Conservation (phyloP, 768 basidiomycete genomes). For the Butyriboletus loyo region DNA sequence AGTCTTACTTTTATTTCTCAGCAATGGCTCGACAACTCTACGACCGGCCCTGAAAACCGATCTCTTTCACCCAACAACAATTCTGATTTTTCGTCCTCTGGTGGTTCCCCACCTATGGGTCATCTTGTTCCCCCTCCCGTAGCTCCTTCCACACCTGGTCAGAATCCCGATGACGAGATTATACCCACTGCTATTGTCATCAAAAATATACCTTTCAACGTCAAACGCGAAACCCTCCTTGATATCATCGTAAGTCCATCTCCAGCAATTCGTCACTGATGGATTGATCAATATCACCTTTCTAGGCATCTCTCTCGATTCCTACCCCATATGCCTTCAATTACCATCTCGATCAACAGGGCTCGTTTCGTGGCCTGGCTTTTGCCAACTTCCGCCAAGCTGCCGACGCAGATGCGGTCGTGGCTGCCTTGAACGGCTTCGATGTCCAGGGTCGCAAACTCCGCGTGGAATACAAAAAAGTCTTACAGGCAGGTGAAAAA, state of each 20-base stretch:
- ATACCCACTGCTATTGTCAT: slow-evolving; percentile 99
- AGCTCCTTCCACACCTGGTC: slow-evolving; percentile 48
- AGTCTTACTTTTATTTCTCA: slow-evolving; percentile 33
- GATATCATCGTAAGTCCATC: slow-evolving; percentile 82
- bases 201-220: slow-evolving; percentile 99
- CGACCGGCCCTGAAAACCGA: slow-evolving; percentile 57
- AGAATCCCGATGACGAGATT: slow-evolving; percentile 77
- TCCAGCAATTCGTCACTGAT: background rate
- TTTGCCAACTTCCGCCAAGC: slow-evolving; percentile 97
- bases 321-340: slow-evolving; percentile 99
- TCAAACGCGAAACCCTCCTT: slow-evolving; percentile 93
- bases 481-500: slow-evolving; percentile 98
- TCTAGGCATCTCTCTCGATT: slow-evolving; percentile 83
- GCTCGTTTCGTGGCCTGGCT: slow-evolving; percentile 94
- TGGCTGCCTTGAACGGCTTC: slow-evolving; percentile 93
- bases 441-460: slow-evolving; percentile 96
- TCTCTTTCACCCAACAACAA: slow-evolving; percentile 83
- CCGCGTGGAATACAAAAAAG: slow-evolving; percentile 99
- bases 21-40: slow-evolving; percentile 83
- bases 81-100: slow-evolving; percentile 85
- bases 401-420: slow-evolving; percentile 90
- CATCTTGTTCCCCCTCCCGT: slow-evolving; percentile 43
- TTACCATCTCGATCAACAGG: slow-evolving; percentile 95
- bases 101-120: slow-evolving; percentile 70
- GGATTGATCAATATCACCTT: slow-evolving; percentile 10